Conservation (phyloP, 2,329 filamentous ascomycete genomes). For the Dactylella cylindrospora region DNA sequence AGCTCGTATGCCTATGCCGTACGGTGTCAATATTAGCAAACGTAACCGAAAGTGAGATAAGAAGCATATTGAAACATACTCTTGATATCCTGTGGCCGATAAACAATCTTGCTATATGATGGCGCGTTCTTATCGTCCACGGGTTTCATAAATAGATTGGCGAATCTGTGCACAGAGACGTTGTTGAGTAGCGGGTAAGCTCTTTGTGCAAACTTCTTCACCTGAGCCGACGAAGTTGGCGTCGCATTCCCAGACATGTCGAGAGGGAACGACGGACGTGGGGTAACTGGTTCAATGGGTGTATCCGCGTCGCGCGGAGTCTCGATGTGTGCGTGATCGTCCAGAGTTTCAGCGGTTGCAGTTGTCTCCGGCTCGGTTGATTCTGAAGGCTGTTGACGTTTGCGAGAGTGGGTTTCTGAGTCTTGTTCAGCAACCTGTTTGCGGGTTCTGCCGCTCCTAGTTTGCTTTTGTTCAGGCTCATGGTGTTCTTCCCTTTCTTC, state of each 20-base stretch:
- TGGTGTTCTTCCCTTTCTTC: constrained; percentile 1
- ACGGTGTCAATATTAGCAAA: constrained; percentile 1
- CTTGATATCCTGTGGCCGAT: constrained; percentile 75
- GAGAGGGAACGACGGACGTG: constrained; percentile 30
- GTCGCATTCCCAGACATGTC: constrained; percentile 28
- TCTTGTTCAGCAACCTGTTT: too few species aligned
- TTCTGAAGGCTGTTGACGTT: constrained; percentile 11
- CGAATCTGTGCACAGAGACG: constrained; percentile 73
- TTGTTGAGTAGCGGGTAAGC: constrained; percentile 65
- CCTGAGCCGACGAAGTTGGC: constrained; percentile 10
- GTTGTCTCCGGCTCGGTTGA: constrained; percentile 28
- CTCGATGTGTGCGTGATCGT: too few species aligned
- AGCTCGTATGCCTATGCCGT: constrained; percentile 63
- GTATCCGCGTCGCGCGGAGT: constrained; percentile 19
- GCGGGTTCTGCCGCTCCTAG: neutral
- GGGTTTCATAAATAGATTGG: constrained; percentile 75
- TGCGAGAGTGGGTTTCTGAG: too few species aligned
- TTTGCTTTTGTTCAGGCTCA: neutral
- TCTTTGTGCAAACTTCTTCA: constrained; percentile 48
- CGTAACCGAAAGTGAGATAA: neutral
- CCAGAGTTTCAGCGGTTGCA: neutral
- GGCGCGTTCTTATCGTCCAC: constrained; percentile 74
- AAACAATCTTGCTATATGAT: constrained; percentile 71
- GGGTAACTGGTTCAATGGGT: constrained; percentile 25
- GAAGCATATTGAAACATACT: constrained; percentile 49